phyloP scores from a whole-genome alignment of 2,329 filamentous ascomycete genomes.

The Alternaria tenuissima region DNA sequence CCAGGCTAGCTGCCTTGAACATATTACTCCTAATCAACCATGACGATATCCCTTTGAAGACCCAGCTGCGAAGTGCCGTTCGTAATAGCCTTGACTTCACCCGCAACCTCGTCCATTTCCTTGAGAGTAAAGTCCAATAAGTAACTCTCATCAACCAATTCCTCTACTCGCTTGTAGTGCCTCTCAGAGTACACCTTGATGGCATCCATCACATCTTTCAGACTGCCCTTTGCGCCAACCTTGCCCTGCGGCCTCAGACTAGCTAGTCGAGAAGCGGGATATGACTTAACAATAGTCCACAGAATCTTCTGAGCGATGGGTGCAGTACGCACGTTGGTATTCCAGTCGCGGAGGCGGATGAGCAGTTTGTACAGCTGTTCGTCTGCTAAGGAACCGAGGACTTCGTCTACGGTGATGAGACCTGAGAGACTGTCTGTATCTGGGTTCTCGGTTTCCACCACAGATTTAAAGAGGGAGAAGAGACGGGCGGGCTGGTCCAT shows the following conservation, averaged over 20 bases:
- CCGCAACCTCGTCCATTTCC: conserved; percentile 81
- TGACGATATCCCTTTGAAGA: conserved; percentile 39
- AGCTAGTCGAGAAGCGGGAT: conserved; percentile 80
- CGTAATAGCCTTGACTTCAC: conserved; percentile 35
- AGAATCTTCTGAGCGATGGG: conserved; percentile 86
- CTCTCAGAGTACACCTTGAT: conserved; percentile 89
- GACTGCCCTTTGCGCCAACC: conserved; percentile 48
- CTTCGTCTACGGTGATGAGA: conserved; percentile 76
- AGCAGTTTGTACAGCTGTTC: conserved; percentile 87
- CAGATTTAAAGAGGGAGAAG: conserved; percentile 81
- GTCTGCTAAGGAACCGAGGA: conserved; percentile 78
- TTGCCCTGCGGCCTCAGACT: conserved; percentile 61
- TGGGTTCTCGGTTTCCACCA: conserved; percentile 69
- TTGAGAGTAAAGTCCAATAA: conserved; percentile 90
- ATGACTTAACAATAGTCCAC: conserved; percentile 79
- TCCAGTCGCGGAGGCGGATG: conserved; percentile 90
- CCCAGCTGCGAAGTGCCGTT: conserved; percentile 36
- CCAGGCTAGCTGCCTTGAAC: no score
- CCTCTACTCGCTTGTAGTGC: conserved; percentile 89
- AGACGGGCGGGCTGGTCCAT: conserved; percentile 93
- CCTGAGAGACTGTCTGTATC: conserved; percentile 72
- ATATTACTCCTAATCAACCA: conserved; percentile 34
- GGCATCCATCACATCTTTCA: conserved; percentile 88
- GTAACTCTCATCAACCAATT: conserved; percentile 92
- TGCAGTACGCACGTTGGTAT: conserved; percentile 89